Evolutionary conservation across 805 yeast species (phyloP), one percentile per base, ranked within the genome.

Genomic region (Barnettozyma wickerhamii): DNA sequence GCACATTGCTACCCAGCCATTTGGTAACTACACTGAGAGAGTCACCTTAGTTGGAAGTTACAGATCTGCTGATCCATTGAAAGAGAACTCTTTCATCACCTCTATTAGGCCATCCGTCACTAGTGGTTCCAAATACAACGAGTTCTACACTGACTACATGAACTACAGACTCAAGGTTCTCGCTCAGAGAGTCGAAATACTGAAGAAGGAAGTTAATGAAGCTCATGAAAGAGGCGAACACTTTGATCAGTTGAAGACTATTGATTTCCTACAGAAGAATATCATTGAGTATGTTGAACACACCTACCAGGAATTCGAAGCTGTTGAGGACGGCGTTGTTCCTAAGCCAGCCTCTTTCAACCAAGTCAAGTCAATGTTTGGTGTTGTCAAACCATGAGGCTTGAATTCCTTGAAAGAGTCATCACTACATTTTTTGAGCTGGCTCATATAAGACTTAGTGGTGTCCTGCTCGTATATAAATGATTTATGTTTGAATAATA

Each of bases 1-100:
- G 47, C 77, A 72, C 46, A 59, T 72, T 43, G 77, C 76, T 7
- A 65, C 74, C 17, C 66, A 66, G 40, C 75, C 77, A 14, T 50
- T 52, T 19, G 64, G 65, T 31, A 42, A 48, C 18, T 53, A 57
- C 46, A 46, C 46, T 23, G 74, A 70, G 46, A 63, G 74, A 56
- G 67, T 70, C 46, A 66, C 73, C 2, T 53, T 66, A 4, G 72
- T 70, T 30, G 66, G 66, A 15, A 63, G 69, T 5, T 68, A 62
- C 49, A 63, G 70, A 52, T 72, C 75, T 20, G 60, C 59, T 37
- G 61, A 65, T 42, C 58, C 69, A 28, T 51, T 57, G 40, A 38
- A 52, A 31, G 66, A 64, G 19, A 71, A 68, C 31, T 62, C 70
- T n/a, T 71, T 67, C 14, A 53, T 67, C 38, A 57, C 64, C 17